Percentiles rank a stretch among this genome's conserved stretches.
Evolutionary conservation across 352 stramenopile genomes (phyloP).

Genomic region (Blastocystis hominis): DNA sequence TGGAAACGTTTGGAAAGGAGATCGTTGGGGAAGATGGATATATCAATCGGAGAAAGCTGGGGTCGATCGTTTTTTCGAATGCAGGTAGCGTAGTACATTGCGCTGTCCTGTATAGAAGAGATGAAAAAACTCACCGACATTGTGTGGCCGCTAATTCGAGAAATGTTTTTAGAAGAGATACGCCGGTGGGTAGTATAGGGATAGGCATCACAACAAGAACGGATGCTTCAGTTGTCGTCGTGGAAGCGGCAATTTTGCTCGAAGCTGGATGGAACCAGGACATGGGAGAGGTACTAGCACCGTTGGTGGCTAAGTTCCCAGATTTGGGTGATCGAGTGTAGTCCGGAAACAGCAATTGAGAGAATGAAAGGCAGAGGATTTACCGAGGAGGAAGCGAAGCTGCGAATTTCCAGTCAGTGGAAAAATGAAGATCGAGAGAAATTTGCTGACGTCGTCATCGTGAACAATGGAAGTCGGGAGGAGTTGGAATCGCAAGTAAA

Average conservation of each 20-base stretch:
- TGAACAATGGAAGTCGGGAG: neutral
- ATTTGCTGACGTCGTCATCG: neutral
- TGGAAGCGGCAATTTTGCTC: neutral
- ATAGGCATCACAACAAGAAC: neutral
- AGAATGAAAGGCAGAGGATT: neutral
- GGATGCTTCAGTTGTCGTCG: neutral
- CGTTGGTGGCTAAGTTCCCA: neutral
- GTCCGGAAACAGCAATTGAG: neutral
- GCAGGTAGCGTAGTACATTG: neutral
- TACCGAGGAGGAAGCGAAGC: neutral
- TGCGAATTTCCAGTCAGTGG: neutral
- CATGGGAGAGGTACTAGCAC: neutral
- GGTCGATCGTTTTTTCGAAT: conserved; percentile 13
- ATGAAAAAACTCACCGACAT: conserved; percentile 5
- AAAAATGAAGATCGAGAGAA: neutral
- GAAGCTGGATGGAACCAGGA: neutral
- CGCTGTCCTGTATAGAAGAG: neutral
- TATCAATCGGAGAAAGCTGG: neutral
- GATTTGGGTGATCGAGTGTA: conserved; percentile 3
- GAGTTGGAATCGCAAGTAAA: neutral
- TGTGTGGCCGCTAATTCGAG: neutral
- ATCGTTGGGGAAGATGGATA: neutral
- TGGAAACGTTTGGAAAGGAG: neutral
- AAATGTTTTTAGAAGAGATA: neutral
- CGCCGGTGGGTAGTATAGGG: neutral